Evolutionary conservation across 805 yeast species (phyloP).

Genomic region (Wickerhamiella kazuoi): DNA sequence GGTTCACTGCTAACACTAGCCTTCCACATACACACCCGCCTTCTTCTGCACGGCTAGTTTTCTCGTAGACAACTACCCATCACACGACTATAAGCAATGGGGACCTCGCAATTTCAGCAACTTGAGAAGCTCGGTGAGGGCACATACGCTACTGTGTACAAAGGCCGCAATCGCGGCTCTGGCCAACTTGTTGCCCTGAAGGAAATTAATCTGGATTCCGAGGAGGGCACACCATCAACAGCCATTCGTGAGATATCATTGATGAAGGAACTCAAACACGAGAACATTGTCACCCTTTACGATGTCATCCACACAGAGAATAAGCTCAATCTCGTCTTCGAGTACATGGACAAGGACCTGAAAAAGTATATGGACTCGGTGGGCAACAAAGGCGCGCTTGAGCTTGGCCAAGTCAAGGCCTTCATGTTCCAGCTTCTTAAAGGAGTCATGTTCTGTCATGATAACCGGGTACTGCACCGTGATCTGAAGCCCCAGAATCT

Average conservation of each 20-base stretch:
- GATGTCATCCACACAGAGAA: slow-evolving; percentile 96
- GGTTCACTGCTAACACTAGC: no score
- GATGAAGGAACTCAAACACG: slow-evolving; percentile 87
- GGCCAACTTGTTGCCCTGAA: slow-evolving; percentile 87
- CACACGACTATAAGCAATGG: slow-evolving; percentile 12
- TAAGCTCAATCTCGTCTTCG: slow-evolving; percentile 84
- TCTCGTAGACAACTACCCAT: no score
- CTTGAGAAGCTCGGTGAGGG: slow-evolving; percentile 80
- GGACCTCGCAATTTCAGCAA: slow-evolving; percentile 19
- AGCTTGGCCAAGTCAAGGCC: slow-evolving; percentile 56
- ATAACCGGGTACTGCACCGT: slow-evolving; percentile 65
- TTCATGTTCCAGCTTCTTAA: slow-evolving; percentile 87
- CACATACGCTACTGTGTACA: slow-evolving; percentile 96
- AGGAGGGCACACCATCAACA: slow-evolving; percentile 96
- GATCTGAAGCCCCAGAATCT: slow-evolving; percentile 89
- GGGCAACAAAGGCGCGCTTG: slow-evolving; percentile 59
- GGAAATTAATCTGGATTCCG: slow-evolving; percentile 86
- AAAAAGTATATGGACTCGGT: slow-evolving; percentile 87
- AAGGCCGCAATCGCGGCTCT: slow-evolving; percentile 69
- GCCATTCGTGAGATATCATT: slow-evolving; percentile 92
- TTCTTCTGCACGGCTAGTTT: no score
- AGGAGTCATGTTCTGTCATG: slow-evolving; percentile 80
- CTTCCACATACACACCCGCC: no score
- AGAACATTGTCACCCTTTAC: slow-evolving; percentile 76
- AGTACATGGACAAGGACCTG: slow-evolving; percentile 81